These are phyloP conservation scores for Alternaria triticina DNA, from an alignment of 2,329 filamentous ascomycete genomes.

Conservation along the genomic window DNA sequence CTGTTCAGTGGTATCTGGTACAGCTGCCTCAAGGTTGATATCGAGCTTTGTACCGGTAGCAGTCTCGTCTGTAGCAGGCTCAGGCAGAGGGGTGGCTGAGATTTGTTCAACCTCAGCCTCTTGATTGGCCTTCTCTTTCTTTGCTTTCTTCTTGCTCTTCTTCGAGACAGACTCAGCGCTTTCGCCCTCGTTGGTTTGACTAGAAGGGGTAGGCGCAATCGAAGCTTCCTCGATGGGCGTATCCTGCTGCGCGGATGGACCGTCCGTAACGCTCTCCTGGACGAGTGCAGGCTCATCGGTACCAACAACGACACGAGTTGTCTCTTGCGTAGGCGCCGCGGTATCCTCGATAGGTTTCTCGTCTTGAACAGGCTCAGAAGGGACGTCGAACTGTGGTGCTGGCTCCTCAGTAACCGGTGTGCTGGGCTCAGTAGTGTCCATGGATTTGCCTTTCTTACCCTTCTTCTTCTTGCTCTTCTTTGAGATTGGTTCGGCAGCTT, in stretches of 20 bases:
- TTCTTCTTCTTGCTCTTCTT: slow-evolving; percentile 38
- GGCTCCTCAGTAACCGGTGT: slow-evolving; percentile 11
- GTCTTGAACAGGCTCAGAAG: slow-evolving; percentile 1
- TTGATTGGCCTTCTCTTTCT: slow-evolving; percentile 17
- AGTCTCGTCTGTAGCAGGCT: not conserved
- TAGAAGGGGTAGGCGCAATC: not conserved
- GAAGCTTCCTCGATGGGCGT: slow-evolving; percentile 1
- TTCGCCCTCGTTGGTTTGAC: slow-evolving; percentile 8
- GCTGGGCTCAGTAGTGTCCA: slow-evolving; percentile 12
- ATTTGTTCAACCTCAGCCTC: slow-evolving; percentile 2
- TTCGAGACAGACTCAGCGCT: slow-evolving; percentile 14
- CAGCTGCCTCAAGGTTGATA: not conserved
- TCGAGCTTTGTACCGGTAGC: not conserved
- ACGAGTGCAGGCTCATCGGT: not conserved
- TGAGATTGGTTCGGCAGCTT: slow-evolving; percentile 10
- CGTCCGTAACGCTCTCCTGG: not conserved
- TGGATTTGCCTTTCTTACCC: slow-evolving; percentile 26
- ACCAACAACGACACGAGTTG: not conserved
- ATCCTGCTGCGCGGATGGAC: not conserved
- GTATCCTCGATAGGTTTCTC: slow-evolving; percentile 4
- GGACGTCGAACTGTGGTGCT: slow-evolving; percentile 4
- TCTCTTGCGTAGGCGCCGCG: not conserved
- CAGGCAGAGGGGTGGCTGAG: not conserved
- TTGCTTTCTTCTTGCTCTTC: slow-evolving; percentile 27
- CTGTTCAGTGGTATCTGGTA: not conserved